Percentiles rank a stretch among this genome's conserved stretches.
phyloP scores from a whole-genome alignment of 257 asterid species.

The Mitragyna speciosa region DNA sequence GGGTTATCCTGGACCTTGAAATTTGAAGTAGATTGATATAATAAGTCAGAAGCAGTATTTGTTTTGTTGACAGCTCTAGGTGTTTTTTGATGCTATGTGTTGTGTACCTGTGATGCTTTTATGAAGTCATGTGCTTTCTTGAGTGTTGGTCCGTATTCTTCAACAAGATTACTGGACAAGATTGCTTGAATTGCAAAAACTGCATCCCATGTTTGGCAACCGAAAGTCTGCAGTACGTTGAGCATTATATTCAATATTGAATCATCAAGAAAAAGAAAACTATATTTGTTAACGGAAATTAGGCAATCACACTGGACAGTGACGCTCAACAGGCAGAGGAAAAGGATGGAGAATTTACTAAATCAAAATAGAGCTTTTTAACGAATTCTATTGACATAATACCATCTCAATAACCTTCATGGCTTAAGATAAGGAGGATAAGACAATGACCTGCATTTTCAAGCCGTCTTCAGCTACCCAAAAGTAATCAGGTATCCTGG shows the following conservation, averaged over 20 bases:
- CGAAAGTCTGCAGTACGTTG: slow-evolving; percentile 36
- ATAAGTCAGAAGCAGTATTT: neutral
- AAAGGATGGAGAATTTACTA: neutral
- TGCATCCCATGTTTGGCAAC: slow-evolving; percentile 63
- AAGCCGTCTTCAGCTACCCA: slow-evolving; percentile 78
- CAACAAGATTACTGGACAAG: slow-evolving; percentile 35
- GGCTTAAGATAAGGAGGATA: neutral
- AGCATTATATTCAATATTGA: neutral
- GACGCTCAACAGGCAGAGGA: neutral
- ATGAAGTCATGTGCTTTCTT: slow-evolving; percentile 51
- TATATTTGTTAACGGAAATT: neutral
- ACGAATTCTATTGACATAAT: too few species aligned
- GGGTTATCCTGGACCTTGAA: slow-evolving; percentile 48
- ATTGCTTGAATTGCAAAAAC: slow-evolving; percentile 54
- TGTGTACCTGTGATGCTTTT: slow-evolving; percentile 55
- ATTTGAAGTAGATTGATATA: neutral
- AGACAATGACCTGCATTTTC: slow-evolving; percentile 50
- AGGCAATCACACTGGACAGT: too few species aligned
- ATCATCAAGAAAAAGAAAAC: neutral
- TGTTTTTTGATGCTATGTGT: neutral
- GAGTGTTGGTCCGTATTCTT: slow-evolving; percentile 37
- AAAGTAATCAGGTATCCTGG: slow-evolving; percentile 53
- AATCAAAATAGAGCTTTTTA: too few species aligned
- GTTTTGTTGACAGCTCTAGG: neutral
- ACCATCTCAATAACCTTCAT: too few species aligned